phyloP scores from a whole-genome alignment of 495 filamentous ascomycete species.

The Trichocladium antarcticum region DNA sequence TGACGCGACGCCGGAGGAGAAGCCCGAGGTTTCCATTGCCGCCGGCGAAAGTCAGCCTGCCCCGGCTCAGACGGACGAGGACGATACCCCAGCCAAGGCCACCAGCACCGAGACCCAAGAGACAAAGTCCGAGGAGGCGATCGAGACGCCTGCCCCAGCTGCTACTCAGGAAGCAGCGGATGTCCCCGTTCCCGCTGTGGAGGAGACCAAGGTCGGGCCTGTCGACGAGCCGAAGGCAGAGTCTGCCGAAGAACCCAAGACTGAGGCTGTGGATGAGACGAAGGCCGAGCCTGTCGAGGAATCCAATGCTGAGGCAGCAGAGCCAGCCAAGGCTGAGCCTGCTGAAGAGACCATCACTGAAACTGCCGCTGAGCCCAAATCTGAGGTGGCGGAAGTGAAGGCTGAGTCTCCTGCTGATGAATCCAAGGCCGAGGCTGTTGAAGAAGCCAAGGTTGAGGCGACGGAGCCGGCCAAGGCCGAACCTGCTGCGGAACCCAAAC shows the following conservation, averaged over 20 bases:
- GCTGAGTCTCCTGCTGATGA: no score
- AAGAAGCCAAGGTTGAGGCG: background rate
- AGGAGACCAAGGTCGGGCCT: conserved; percentile 2
- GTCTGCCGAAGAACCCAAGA: background rate
- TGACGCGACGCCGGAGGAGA: background rate
- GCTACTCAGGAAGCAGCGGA: conserved; percentile 9
- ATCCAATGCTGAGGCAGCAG: background rate
- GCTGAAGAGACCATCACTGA: conserved; percentile 6
- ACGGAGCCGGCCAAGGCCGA: background rate
- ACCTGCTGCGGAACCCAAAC: conserved; percentile 5
- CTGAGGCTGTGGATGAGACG: background rate
- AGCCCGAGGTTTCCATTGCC: background rate
- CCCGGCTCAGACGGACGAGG: background rate
- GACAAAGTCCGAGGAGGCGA: background rate
- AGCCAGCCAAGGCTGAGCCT: background rate
- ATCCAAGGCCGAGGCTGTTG: background rate
- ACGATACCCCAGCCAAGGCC: background rate
- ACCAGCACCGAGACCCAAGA: background rate
- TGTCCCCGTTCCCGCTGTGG: conserved; percentile 11
- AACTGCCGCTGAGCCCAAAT: background rate
- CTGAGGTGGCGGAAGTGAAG: background rate
- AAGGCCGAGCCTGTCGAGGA: conserved; percentile 3
- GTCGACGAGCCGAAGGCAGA: conserved; percentile 1
- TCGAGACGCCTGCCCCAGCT: background rate
- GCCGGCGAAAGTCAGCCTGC: background rate